Conservation (phyloP, 345 rosid genomes). For the Syzygium oleosum region DNA sequence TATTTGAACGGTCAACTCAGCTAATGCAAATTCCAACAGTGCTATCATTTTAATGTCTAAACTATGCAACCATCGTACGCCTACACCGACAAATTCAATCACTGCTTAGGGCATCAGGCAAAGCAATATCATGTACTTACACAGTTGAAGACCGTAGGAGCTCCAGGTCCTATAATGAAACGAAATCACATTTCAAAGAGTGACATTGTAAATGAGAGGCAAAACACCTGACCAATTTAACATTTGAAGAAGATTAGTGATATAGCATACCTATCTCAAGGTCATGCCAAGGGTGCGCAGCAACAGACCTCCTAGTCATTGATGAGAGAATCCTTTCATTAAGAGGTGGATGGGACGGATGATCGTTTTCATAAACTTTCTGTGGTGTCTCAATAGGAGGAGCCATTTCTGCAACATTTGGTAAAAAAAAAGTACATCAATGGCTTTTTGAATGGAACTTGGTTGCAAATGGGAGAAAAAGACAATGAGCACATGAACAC, state of each 20-base stretch:
- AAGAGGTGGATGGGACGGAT: slow-evolving; percentile 16
- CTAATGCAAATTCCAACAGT: neutral
- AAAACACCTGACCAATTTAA: neutral
- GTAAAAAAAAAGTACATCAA: neutral
- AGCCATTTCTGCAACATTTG: slow-evolving; percentile 7
- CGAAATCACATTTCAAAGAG: neutral
- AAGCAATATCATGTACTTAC: slow-evolving; percentile 31
- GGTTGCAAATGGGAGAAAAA: neutral
- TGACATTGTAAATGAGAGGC: neutral
- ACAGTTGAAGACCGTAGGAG: slow-evolving; percentile 74
- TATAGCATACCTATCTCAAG: slow-evolving; percentile 34
- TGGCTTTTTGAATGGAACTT: neutral
- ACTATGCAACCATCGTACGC: neutral
- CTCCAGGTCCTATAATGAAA: slow-evolving; percentile 66
- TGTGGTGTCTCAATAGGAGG: slow-evolving; percentile 9
- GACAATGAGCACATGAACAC: neutral
- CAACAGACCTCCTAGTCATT: slow-evolving; percentile 39
- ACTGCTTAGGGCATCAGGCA: neutral
- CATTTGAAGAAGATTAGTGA: neutral
- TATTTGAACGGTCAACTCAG: neutral
- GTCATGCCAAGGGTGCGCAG: slow-evolving; percentile 61
- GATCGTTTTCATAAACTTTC: neutral
- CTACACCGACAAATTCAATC: neutral
- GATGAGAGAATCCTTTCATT: slow-evolving; percentile 51
- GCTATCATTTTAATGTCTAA: neutral